Conservation (phyloP, 176 grass and related monocot species). For the Eleusine indica region DNA sequence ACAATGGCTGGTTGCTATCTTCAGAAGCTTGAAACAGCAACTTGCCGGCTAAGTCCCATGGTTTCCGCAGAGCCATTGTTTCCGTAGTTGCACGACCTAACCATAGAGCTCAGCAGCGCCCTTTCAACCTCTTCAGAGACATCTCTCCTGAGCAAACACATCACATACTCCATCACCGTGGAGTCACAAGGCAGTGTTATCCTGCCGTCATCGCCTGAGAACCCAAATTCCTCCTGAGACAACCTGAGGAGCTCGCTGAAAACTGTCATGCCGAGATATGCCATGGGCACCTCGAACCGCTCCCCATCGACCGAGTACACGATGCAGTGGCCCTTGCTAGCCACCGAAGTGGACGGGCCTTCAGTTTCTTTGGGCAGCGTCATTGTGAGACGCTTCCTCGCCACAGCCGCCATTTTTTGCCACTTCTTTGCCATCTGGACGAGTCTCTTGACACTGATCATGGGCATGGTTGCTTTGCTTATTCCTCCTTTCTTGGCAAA, state of each 20-base stretch:
- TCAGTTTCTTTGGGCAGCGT: neutral
- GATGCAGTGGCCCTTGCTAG: conserved; percentile 31
- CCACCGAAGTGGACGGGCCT: neutral
- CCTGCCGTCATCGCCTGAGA: neutral
- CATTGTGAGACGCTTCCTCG: conserved; percentile 31
- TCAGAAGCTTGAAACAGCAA: neutral
- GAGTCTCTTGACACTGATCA: conserved; percentile 22
- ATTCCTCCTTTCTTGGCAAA: neutral
- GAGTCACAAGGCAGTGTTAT: conserved; percentile 28
- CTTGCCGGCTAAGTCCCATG: neutral
- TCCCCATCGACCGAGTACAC: conserved; percentile 30
- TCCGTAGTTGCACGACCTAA: neutral
- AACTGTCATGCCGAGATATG: conserved; percentile 10
- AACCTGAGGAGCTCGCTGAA: conserved; percentile 34
- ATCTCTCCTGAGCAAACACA: conserved; percentile 1
- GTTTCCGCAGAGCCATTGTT: neutral
- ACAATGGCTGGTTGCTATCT: neutral
- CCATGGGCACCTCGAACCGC: conserved; percentile 33
- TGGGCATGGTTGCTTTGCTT: neutral
- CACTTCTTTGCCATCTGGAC: conserved; percentile 36
- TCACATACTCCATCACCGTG: neutral
- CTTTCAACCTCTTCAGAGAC: conserved; percentile 2
- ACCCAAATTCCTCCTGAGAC: conserved; percentile 39
- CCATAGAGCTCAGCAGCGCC: neutral
- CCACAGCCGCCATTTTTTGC: neutral